Conservation (phyloP, 768 basidiomycete genomes). For the Cubamyces lactineus region DNA sequence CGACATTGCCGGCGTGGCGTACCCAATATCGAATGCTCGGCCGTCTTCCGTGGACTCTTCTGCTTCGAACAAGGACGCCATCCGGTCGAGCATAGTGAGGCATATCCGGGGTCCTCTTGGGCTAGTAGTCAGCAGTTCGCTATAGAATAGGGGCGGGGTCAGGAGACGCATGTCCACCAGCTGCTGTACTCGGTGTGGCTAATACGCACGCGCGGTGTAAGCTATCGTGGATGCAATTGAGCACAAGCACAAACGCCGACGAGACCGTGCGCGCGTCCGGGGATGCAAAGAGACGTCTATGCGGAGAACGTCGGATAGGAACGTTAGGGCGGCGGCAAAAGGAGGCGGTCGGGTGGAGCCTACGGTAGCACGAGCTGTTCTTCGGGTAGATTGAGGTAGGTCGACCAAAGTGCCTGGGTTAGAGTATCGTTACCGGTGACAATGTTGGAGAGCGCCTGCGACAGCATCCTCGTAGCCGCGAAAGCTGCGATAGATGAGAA, state of each 20-base stretch:
- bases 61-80: slow-evolving; percentile 71
- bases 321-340: background rate
- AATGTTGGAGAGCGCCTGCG: slow-evolving; percentile 83
- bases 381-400: slow-evolving; percentile 68
- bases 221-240: slow-evolving; percentile 70
- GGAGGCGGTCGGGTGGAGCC: slow-evolving; percentile 30
- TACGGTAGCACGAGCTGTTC: slow-evolving; percentile 79
- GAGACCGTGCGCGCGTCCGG: slow-evolving; percentile 63
- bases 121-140: slow-evolving; percentile 56
- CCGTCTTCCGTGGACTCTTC: slow-evolving; percentile 66
- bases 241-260: slow-evolving; percentile 67
- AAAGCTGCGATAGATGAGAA: slow-evolving; percentile 49
- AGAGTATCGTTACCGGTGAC: slow-evolving; percentile 72
- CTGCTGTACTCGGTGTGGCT: slow-evolving; percentile 11
- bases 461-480: slow-evolving; percentile 62
- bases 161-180: slow-evolving; percentile 1
- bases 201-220: slow-evolving; percentile 55
- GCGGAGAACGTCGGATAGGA: background rate
- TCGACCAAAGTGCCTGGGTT: slow-evolving; percentile 61
- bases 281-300: slow-evolving; percentile 56
- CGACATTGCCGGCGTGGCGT: slow-evolving; percentile 24
- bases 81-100: slow-evolving; percentile 67
- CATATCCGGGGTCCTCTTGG: slow-evolving; percentile 66
- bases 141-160: slow-evolving; percentile 29
- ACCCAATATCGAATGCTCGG: slow-evolving; percentile 81